Evolutionary conservation across 768 basidiomycete genomes (phyloP), one percentile per base, ranked within the genome.

Genomic region (Trametes gibbosa): DNA sequence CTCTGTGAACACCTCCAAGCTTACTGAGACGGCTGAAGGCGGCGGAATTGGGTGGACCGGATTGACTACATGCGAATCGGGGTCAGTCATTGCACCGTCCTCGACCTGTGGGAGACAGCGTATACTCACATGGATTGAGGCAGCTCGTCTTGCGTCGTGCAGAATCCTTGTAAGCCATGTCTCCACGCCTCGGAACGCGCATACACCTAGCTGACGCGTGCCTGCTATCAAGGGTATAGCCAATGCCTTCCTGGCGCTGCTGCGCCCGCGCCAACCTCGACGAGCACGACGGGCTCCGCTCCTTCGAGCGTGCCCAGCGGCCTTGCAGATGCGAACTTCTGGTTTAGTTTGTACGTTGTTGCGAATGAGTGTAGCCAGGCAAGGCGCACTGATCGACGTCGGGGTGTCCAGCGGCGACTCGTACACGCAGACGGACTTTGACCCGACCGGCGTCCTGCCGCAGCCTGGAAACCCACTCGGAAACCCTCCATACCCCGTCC

Each of bases 401-500:
- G 16, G 35, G 0, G 41, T 35, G 1, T 24, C n/a, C 39, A 83
- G 82, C 62, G 83, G 83, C 9, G 82, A 84, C 64, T 84, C 83
- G 1, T 84, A 84, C 71, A 81, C 81, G 2, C 79, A 82, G 67
- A 85, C 84, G 0, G 80, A 79, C 17, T 84, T 84, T 68, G 65
- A 73, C 53, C 72, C 65, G 29, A 71, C 65, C 39, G 71, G 74
- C 27, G 71, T 73, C n/a, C 71, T 78, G 7, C 81, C 83, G 2
- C 62, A 75, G 23, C 41, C 67, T 8, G 77, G 76, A 1, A 84
- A 83, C 66, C 78, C 80, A 5, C 69, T 84, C 37, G 82, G 81
- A 1, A 84, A 83, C 66, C 82, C 81, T 7, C 72, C 77, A 2
- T 84, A 80, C 67, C 82, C 82, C 1, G 72, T 70, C 6, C 24